A percentile compares a stretch with the other conserved stretches of the same genome.
Evolutionary conservation across 495 filamentous ascomycete genomes (phyloP).

Genomic region (Xylaria sp.): DNA sequence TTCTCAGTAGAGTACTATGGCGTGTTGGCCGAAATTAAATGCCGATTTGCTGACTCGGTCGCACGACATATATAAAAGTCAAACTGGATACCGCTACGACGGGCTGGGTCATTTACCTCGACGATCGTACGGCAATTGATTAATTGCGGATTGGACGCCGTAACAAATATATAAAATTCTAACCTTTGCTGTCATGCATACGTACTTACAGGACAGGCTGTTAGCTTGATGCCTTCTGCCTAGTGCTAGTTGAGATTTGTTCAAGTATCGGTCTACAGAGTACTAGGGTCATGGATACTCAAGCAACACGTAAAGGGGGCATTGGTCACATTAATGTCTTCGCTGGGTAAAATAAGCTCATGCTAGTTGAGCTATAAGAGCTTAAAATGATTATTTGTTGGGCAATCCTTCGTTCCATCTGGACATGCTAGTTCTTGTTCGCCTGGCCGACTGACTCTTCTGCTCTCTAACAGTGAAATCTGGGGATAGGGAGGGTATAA

Average conservation of each 20-base stretch:
- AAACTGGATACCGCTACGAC: not conserved
- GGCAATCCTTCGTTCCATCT: not conserved
- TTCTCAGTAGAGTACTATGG: not conserved
- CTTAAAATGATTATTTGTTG: not conserved
- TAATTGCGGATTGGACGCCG: not conserved
- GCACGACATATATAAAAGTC: not conserved
- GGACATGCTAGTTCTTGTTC: not conserved
- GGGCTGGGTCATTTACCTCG: no score
- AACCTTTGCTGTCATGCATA: not conserved
- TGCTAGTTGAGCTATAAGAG: not conserved
- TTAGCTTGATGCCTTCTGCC: not conserved
- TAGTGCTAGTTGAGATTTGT: not conserved
- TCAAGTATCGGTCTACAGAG: not conserved
- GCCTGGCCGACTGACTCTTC: not conserved
- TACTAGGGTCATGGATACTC: not conserved
- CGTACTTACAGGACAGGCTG: not conserved
- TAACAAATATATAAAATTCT: not conserved
- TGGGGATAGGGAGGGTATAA: not conserved
- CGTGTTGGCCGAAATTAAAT: constrained; percentile 3
- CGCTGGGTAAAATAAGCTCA: not conserved
- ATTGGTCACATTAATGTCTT: not conserved
- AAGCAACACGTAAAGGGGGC: no score
- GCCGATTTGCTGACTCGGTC: not conserved
- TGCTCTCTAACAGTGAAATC: not conserved
- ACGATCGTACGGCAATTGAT: not conserved